These are phyloP conservation scores for Rhizopogon roseolus DNA, from an alignment of 768 basidiomycete species.

Conservation along the genomic window DNA sequence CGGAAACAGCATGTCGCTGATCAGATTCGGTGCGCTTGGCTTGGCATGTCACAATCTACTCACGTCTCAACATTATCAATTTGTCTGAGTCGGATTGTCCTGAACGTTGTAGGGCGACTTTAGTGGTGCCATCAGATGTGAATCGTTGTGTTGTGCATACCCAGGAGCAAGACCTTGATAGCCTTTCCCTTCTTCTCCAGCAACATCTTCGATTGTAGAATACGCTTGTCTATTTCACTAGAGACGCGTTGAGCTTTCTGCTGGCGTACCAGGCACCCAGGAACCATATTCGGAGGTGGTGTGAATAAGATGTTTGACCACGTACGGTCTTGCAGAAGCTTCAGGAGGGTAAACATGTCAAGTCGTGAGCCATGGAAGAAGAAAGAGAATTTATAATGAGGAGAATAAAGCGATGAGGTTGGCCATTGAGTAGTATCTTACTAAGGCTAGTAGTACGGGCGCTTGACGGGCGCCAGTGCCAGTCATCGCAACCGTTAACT, in stretches of 20 bases:
- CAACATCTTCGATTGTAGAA: constrained; percentile 17
- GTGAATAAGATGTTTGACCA: constrained; percentile 13
- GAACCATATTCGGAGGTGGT: too few species aligned
- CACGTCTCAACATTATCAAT: constrained; percentile 27
- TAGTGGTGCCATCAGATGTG: neutral
- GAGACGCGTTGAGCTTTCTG: constrained; percentile 20
- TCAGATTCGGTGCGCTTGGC: neutral
- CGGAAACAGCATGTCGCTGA: too few species aligned
- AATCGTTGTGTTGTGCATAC: neutral
- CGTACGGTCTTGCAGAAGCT: constrained; percentile 7
- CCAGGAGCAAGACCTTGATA: constrained; percentile 24
- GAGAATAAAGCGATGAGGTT: neutral
- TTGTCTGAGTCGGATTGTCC: constrained; percentile 28
- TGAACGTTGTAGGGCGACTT: constrained; percentile 1
- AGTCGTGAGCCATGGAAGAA: neutral
- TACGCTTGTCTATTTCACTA: constrained; percentile 22
- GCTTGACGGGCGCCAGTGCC: too few species aligned
- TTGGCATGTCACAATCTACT: neutral
- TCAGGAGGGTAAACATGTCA: neutral
- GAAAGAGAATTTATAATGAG: neutral
- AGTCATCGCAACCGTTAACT: too few species aligned
- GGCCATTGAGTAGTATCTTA: too few species aligned
- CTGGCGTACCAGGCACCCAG: constrained; percentile 3
- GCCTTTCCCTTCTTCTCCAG: constrained; percentile 23
- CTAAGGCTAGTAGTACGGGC: too few species aligned